Evolutionary conservation across 75 land plant genomes (phyloP).

Genomic region (Gnetum montanum): DNA sequence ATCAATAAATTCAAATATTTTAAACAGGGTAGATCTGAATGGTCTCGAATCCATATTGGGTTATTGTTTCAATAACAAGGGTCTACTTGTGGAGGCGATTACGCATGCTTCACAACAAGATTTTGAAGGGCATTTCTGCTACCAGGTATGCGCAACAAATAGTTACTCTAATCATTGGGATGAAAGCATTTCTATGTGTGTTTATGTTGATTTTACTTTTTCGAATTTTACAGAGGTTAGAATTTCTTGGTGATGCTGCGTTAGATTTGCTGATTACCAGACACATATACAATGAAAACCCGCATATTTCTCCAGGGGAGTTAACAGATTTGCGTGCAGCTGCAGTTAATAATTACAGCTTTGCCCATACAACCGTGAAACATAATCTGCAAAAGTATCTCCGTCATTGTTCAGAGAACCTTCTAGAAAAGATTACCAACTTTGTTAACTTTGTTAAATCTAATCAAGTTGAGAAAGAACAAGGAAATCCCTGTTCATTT

Average conservation of each 20-base stretch:
- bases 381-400: conserved; percentile 28
- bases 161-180: too few species aligned
- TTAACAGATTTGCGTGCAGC: conserved; percentile 42
- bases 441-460: conserved; percentile 21
- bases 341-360: conserved; percentile 37
- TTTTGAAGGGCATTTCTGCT: conserved; percentile 23
- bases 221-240: conserved; percentile 27
- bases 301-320: conserved; percentile 27
- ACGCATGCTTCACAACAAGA: conserved; percentile 39
- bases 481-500: conserved; percentile 10
- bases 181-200: background rate
- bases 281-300: conserved; percentile 25
- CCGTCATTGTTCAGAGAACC: conserved; percentile 35
- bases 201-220: background rate
- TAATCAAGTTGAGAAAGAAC: too few species aligned
- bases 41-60: conserved; percentile 19
- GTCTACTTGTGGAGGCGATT: conserved; percentile 33
- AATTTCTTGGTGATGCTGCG: conserved; percentile 45
- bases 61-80: conserved; percentile 29
- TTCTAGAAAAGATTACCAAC: conserved; percentile 21
- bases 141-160: too few species aligned
- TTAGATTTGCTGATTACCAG: conserved; percentile 37
- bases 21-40: conserved; percentile 9
- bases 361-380: conserved; percentile 39
- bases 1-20: conserved; percentile 18